These are phyloP conservation scores for Fusarium sp. DNA, from an alignment of 2,329 filamentous ascomycete genomes.

Conservation along the genomic window DNA sequence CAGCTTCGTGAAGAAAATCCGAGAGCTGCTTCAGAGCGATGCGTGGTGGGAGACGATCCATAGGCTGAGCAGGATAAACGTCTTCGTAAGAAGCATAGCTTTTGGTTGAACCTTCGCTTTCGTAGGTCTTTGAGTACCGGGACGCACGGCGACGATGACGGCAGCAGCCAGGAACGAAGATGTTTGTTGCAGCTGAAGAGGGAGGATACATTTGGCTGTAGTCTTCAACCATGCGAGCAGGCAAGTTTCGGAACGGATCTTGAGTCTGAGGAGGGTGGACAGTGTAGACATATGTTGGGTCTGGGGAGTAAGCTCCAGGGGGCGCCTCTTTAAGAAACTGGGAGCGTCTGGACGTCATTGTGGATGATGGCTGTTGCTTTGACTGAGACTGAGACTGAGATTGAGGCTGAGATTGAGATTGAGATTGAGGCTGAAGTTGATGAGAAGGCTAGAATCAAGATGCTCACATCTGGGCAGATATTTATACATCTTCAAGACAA, in stretches of 20 bases:
- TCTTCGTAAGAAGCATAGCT: slow-evolving; percentile 4
- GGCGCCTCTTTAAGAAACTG: not conserved
- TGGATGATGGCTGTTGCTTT: not conserved
- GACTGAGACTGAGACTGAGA: not conserved
- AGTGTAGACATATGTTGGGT: slow-evolving; percentile 7
- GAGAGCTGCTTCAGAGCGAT: slow-evolving; percentile 28
- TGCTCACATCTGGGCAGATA: not conserved
- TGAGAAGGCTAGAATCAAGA: not conserved
- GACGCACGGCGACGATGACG: slow-evolving; percentile 19
- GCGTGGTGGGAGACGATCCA: slow-evolving; percentile 22
- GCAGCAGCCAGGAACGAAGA: slow-evolving; percentile 1
- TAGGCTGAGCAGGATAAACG: not conserved
- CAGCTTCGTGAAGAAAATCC: slow-evolving; percentile 13
- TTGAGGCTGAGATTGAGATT: not conserved
- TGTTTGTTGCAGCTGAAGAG: not conserved
- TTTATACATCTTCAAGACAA: slow-evolving; percentile 6
- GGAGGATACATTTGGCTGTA: slow-evolving; percentile 8
- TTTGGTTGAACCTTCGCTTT: not conserved
- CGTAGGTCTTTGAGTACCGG: not conserved
- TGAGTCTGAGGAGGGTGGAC: not conserved
- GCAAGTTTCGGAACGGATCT: not conserved
- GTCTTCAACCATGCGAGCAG: not conserved
- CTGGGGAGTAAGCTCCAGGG: not conserved
- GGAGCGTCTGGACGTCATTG: slow-evolving; percentile 17
- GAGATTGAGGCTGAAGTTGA: not conserved